Conservation (phyloP, 2,329 filamentous ascomycete genomes). For the Epichloe elymi region DNA sequence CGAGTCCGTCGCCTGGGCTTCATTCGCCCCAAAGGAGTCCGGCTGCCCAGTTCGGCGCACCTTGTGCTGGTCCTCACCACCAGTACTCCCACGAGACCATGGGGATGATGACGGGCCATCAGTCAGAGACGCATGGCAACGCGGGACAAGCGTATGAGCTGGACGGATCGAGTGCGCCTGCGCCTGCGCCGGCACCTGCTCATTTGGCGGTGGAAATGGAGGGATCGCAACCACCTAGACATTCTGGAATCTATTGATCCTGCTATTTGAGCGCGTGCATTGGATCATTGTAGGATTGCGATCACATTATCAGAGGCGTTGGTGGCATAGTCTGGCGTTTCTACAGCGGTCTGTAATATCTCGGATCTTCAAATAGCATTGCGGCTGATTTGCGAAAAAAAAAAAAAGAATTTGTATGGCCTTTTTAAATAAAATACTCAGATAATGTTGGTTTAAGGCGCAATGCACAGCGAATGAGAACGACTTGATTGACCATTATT, state of each 20-base stretch:
- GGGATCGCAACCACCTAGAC: conserved; percentile 3
- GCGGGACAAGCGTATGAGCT: conserved; percentile 7
- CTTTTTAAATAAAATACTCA: no score
- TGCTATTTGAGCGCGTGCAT: neutral
- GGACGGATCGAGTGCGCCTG: conserved; percentile 5
- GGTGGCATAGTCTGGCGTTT: neutral
- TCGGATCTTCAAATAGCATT: no score
- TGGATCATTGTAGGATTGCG: neutral
- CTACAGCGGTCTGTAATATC: no score
- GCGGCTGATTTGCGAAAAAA: no score
- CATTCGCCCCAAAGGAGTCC: neutral
- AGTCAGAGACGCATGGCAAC: neutral
- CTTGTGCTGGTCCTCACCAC: neutral
- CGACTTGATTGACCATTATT: no score
- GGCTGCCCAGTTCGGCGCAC: neutral
- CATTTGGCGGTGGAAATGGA: conserved; percentile 6
- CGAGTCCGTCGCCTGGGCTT: conserved; percentile 2
- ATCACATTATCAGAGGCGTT: neutral
- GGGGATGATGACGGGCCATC: neutral
- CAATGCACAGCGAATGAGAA: no score
- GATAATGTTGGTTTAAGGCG: no score
- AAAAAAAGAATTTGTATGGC: no score
- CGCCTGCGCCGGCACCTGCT: neutral
- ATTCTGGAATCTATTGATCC: neutral
- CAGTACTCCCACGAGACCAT: neutral